Conservation (phyloP, 2,329 filamentous ascomycete genomes). For the Samsoniella hepiali region DNA sequence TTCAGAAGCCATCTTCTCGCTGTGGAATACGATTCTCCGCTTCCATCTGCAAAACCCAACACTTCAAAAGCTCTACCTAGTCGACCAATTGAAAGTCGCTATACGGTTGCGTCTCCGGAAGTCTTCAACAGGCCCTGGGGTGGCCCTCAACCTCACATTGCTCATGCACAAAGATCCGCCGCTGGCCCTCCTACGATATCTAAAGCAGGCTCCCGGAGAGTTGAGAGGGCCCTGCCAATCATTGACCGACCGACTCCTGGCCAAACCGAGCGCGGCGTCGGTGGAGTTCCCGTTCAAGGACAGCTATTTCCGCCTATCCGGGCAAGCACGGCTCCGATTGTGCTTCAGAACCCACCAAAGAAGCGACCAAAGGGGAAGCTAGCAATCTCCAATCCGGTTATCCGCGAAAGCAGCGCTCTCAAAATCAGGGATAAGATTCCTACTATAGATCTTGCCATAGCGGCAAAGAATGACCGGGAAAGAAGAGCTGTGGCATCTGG, state of each 20-base stretch:
- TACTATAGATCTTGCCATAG: conserved; percentile 49
- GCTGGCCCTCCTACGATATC: background rate
- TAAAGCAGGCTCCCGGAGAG: background rate
- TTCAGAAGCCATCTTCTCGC: background rate
- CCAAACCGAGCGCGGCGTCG: conserved; percentile 35
- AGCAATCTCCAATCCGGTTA: conserved; percentile 49
- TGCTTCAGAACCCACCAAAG: conserved; percentile 25
- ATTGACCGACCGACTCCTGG: conserved; percentile 38
- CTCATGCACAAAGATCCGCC: background rate
- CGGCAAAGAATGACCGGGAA: conserved; percentile 45
- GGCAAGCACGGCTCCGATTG: conserved; percentile 26
- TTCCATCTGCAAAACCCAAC: background rate
- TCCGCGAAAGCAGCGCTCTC: conserved; percentile 32
- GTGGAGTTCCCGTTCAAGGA: conserved; percentile 38
- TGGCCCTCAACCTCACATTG: background rate
- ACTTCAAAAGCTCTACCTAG: conserved; percentile 10
- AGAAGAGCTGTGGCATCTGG: conserved; percentile 22
- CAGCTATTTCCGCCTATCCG: conserved; percentile 43
- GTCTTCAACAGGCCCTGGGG: conserved; percentile 6
- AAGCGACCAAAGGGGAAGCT: conserved; percentile 36
- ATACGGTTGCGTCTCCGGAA: background rate
- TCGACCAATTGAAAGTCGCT: background rate
- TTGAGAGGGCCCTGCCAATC: conserved; percentile 31
- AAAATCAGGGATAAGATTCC: conserved; percentile 45
- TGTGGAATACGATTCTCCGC: background rate